A percentile compares a stretch with the other conserved stretches of the same genome.
Conservation (phyloP, 495 filamentous ascomycete species). For the Penicillium manginii region DNA sequence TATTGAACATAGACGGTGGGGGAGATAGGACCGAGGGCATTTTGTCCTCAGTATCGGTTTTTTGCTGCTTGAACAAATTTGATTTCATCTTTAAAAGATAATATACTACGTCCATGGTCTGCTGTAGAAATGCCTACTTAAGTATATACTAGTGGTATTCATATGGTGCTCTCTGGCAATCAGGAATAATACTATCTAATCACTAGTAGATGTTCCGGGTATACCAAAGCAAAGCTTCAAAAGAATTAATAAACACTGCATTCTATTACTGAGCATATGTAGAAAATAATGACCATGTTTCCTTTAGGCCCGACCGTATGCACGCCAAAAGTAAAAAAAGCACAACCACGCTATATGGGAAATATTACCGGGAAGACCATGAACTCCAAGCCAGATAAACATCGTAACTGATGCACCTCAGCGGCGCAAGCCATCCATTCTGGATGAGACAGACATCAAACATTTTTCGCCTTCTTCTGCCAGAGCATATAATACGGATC, state of each 20-base stretch:
- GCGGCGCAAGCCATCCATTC: not conserved
- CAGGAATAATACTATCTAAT: too few relatives aligned
- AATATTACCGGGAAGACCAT: constrained; percentile 8
- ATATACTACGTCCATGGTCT: too few relatives aligned
- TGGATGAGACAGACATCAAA: constrained; percentile 3
- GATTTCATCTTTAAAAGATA: too few relatives aligned
- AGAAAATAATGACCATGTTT: constrained; percentile 25
- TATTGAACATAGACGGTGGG: constrained; percentile 20
- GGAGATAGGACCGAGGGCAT: too few relatives aligned
- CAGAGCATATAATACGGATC: constrained; percentile 56
- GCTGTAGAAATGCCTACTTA: too few relatives aligned
- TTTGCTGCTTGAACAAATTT: too few relatives aligned
- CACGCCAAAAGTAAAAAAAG: constrained; percentile 13
- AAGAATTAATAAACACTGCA: constrained; percentile 14
- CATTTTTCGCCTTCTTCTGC: constrained; percentile 38
- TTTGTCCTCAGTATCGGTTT: too few relatives aligned
- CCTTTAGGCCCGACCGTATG: constrained; percentile 15
- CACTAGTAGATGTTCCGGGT: too few relatives aligned
- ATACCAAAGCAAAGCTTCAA: too few relatives aligned
- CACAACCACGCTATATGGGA: constrained; percentile 22
- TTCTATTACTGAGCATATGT: constrained; percentile 25
- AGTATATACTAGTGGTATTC: too few relatives aligned
- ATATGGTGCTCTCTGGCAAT: too few relatives aligned
- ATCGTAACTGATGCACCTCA: not conserved
- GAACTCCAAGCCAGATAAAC: constrained; percentile 8